Conservation (phyloP, 352 stramenopile species). For the Blastocystis sp. region DNA sequence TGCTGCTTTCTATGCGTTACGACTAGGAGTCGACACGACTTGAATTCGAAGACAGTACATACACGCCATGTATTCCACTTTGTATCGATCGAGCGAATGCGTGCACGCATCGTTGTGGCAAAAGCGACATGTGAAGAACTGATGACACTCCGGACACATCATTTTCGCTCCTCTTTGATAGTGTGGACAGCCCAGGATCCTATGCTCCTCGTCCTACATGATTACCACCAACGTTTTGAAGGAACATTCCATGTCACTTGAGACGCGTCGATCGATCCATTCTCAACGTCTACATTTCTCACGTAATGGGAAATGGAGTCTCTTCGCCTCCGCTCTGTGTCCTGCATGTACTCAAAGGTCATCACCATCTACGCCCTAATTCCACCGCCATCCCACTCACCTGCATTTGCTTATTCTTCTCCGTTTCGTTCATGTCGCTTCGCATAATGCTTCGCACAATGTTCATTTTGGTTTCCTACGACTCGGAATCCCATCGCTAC, state of each 20-base stretch:
- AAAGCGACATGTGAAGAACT: slow-evolving; percentile 69
- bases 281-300: slow-evolving; percentile 18
- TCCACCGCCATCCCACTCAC: neutral
- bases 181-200: slow-evolving; percentile 41
- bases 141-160: slow-evolving; percentile 65
- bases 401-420: slow-evolving; percentile 57
- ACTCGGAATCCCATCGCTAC: neutral
- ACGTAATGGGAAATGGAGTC: slow-evolving; percentile 18
- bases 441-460: neutral
- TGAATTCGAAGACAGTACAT: slow-evolving; percentile 69
- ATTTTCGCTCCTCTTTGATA: slow-evolving; percentile 64
- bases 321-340: neutral
- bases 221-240: neutral
- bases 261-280: slow-evolving; percentile 25
- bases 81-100: slow-evolving; percentile 52
- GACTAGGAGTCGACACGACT: neutral
- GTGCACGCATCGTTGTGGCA: slow-evolving; percentile 51
- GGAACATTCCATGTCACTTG: slow-evolving; percentile 45
- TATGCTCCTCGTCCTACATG: slow-evolving; percentile 48
- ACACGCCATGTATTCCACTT: slow-evolving; percentile 68
- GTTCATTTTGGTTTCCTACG: neutral
- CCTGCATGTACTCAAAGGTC: slow-evolving; percentile 10
- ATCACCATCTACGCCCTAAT: neutral
- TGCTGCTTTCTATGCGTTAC: slow-evolving; percentile 30
- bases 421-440: neutral